Conservation (phyloP, 2,329 filamentous ascomycete species). For the Plectosphaerella cucumerina region DNA sequence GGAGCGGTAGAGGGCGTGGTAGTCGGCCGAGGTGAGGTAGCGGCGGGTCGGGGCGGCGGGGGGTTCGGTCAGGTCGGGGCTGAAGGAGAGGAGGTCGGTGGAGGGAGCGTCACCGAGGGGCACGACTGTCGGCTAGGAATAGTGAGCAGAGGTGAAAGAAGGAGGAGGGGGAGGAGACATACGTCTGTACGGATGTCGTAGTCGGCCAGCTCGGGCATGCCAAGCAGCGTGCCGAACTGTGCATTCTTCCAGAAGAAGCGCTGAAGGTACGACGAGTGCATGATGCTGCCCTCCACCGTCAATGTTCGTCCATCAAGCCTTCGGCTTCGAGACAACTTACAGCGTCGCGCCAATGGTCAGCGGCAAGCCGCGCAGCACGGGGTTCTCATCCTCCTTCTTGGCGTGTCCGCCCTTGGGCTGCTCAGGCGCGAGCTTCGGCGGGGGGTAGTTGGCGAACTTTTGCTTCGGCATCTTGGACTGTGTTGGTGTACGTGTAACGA, state of each 20-base stretch:
- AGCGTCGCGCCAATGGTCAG: constrained; percentile 58
- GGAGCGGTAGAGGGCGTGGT: constrained; percentile 68
- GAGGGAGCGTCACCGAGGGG: constrained; percentile 35
- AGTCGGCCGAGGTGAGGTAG: constrained; percentile 72
- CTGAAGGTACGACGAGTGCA: constrained; percentile 57
- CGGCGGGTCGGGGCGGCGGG: constrained; percentile 32
- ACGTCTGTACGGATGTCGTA: constrained; percentile 47
- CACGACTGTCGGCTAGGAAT: constrained; percentile 50
- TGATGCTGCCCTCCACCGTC: constrained; percentile 39
- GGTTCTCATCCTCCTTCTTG: constrained; percentile 53
- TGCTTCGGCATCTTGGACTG: constrained; percentile 10
- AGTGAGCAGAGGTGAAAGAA: constrained; percentile 5
- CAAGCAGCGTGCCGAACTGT: constrained; percentile 42
- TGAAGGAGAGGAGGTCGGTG: constrained; percentile 33
- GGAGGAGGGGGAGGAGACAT: constrained; percentile 13
- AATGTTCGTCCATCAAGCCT: no score
- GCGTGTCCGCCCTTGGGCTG: constrained; percentile 1
- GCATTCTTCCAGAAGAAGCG: constrained; percentile 68
- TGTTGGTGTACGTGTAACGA: neutral
- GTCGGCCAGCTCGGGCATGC: constrained; percentile 39
- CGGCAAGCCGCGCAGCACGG: constrained; percentile 61
- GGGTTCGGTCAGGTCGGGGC: constrained; percentile 30
- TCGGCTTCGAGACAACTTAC: constrained; percentile 35
- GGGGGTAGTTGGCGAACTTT: constrained; percentile 13
- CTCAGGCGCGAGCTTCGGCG: constrained; percentile 6